Evolutionary conservation across 2,329 filamentous ascomycete species (phyloP).

Genomic region (Calonectria multiphialidica): DNA sequence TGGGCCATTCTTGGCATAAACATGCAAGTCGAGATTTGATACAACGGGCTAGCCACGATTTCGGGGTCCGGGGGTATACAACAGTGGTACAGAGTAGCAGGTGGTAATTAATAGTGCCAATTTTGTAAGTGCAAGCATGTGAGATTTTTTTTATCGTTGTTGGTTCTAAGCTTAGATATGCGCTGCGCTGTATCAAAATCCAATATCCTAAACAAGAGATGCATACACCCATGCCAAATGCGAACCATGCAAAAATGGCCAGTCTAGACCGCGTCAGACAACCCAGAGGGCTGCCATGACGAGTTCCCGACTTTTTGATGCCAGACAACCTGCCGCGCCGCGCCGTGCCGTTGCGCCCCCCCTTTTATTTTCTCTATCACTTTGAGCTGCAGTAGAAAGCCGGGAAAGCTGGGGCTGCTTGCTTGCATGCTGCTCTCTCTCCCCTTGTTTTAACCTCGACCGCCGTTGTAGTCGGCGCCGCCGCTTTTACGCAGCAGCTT

Average conservation of each 20-base stretch:
- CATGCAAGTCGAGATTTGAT: slow-evolving; percentile 7
- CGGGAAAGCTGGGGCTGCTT: no score
- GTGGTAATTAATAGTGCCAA: no score
- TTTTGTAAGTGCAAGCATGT: background rate
- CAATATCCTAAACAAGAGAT: slow-evolving; percentile 7
- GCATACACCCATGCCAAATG: slow-evolving; percentile 4
- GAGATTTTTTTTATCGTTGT: background rate
- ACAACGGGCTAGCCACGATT: background rate
- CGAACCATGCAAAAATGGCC: background rate
- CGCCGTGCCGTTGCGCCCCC: background rate
- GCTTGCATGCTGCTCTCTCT: no score
- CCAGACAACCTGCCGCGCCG: background rate
- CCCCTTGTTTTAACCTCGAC: slow-evolving; percentile 64
- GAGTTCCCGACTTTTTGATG: background rate
- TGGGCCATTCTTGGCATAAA: slow-evolving; percentile 1
- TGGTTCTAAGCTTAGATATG: background rate
- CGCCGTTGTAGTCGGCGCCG: slow-evolving; percentile 79
- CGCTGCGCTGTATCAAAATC: slow-evolving; percentile 6
- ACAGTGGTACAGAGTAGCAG: no score
- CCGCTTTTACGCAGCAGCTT: slow-evolving; percentile 72
- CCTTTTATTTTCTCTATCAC: no score
- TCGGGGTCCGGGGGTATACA: background rate
- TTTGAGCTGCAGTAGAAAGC: no score
- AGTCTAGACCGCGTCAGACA: slow-evolving; percentile 2
- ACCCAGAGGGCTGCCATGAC: background rate